These are phyloP conservation scores for Bruguiera sexangula DNA, from an alignment of 345 rosid genomes.

Conservation along the genomic window DNA sequence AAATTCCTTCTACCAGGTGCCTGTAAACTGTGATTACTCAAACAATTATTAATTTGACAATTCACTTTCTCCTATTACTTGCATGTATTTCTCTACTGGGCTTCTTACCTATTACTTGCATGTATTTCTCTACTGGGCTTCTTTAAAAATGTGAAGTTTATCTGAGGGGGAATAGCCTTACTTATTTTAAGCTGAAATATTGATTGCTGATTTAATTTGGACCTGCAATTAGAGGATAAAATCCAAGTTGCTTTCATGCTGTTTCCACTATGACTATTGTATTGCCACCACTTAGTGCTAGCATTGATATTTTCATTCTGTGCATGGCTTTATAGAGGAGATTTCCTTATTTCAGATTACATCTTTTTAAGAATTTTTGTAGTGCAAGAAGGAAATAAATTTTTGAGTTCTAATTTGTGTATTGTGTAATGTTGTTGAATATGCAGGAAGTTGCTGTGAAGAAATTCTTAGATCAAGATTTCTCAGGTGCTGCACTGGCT, in stretches of 20 bases:
- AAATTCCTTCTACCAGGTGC: neutral
- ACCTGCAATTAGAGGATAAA: neutral
- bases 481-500: slow-evolving; percentile 93
- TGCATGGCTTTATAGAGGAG: slow-evolving; percentile 4
- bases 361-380: neutral
- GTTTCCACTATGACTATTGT: neutral
- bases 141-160: neutral
- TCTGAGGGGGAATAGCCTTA: neutral
- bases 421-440: slow-evolving; percentile 30
- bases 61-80: neutral
- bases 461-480: slow-evolving; percentile 98
- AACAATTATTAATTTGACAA: neutral
- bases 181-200: neutral
- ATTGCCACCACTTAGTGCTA: neutral
- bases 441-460: slow-evolving; percentile 98
- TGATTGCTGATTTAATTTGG: neutral
- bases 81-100: neutral
- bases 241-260: neutral
- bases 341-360: neutral
- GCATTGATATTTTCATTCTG: neutral
- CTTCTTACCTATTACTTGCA: neutral
- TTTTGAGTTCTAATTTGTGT: slow-evolving; percentile 13
- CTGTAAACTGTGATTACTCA: neutral
- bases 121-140: neutral
- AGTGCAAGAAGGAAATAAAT: neutral